Percentiles rank a stretch among this genome's conserved stretches.
Conservation (phyloP, 2,329 filamentous ascomycete genomes). For the Pseudocercospora cruenta region DNA sequence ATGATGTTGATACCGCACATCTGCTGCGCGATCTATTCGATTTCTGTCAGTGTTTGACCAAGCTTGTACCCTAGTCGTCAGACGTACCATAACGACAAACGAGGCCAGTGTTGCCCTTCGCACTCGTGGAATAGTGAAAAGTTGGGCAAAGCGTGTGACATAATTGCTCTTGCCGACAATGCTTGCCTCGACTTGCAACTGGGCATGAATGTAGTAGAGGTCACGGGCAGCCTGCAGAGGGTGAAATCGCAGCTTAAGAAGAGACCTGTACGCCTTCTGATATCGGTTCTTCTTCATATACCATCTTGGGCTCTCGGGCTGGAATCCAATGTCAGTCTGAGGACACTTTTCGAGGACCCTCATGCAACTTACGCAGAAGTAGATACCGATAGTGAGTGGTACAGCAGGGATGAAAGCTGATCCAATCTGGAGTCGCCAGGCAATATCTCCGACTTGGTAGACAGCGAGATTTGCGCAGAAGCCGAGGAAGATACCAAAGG, state of each 20-base stretch:
- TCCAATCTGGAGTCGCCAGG: constrained; percentile 53
- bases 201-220: constrained; percentile 54
- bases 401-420: constrained; percentile 54
- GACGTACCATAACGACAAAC: constrained; percentile 40
- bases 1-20: constrained; percentile 33
- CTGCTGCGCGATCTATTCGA: neutral
- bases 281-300: constrained; percentile 52
- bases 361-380: constrained; percentile 44
- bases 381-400: constrained; percentile 49
- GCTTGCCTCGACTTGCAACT: constrained; percentile 36
- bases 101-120: constrained; percentile 44
- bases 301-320: constrained; percentile 27
- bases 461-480: constrained; percentile 48
- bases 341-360: neutral
- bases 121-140: constrained; percentile 54
- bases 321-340: neutral
- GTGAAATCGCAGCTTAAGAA: constrained; percentile 52
- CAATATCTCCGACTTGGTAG: constrained; percentile 41
- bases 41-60: neutral
- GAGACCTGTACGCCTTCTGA: constrained; percentile 53
- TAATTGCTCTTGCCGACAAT: constrained; percentile 45
- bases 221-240: constrained; percentile 60
- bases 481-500: constrained; percentile 53
- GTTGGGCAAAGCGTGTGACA: constrained; percentile 49
- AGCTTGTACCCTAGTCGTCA: neutral